phyloP scores from a whole-genome alignment of 1,284 basidiomycete genomes.

The Papiliotrema fonsecae region DNA sequence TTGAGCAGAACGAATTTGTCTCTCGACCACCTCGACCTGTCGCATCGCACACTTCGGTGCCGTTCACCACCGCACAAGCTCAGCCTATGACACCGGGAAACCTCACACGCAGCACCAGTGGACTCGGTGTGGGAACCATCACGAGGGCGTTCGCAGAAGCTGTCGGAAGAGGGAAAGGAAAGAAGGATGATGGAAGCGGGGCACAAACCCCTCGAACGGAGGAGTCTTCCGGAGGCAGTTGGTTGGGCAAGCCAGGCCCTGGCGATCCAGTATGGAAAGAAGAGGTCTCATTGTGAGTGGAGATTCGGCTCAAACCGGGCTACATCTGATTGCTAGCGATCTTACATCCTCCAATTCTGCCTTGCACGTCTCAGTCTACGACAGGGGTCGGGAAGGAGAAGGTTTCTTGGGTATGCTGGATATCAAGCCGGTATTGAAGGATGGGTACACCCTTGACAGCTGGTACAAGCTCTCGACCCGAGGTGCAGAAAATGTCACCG shows the following conservation, averaged over 20 bases:
- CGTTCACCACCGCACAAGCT: conserved; percentile 38
- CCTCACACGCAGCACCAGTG: conserved; percentile 33
- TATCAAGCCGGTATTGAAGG: conserved; percentile 81
- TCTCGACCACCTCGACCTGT: conserved; percentile 66
- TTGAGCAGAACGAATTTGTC: conserved; percentile 99
- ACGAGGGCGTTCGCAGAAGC: conserved; percentile 55
- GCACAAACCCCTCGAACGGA: conserved; percentile 42
- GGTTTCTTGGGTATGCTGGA: conserved; percentile 88
- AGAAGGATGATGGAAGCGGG: conserved; percentile 37
- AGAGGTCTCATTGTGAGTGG: conserved; percentile 87
- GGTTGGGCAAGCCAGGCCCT: conserved; percentile 47
- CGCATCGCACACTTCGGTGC: conserved; percentile 32
- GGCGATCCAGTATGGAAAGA: conserved; percentile 97
- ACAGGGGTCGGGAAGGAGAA: conserved; percentile 75
- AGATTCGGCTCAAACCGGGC: too few relatives aligned
- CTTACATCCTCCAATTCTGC: conserved; percentile 86
- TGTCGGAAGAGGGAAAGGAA: conserved; percentile 47
- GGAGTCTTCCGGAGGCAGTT: conserved; percentile 22
- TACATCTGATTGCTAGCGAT: conserved; percentile 77
- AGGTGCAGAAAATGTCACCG: conserved; percentile 75
- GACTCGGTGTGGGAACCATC: conserved; percentile 59
- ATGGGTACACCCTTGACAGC: conserved; percentile 92
- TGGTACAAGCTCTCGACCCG: conserved; percentile 82
- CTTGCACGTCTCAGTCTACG: conserved; percentile 87
- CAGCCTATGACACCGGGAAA: conserved; percentile 34